phyloP scores from a whole-genome alignment of 2,329 filamentous ascomycete species.

The Aspergillus cejpii region DNA sequence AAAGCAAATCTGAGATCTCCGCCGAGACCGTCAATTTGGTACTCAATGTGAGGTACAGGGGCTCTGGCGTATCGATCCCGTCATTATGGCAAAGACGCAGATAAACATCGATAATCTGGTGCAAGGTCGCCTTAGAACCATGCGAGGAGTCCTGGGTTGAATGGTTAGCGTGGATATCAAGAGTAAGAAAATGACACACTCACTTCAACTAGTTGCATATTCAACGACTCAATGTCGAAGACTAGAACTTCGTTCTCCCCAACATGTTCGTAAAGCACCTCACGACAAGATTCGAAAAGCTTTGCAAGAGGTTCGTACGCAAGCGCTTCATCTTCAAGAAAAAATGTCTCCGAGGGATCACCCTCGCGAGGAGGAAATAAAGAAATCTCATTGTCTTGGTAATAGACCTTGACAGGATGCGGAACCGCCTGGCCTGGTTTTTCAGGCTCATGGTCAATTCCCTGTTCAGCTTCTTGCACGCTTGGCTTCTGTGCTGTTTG shows the following conservation, averaged over 20 bases:
- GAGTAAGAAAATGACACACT: constrained; percentile 20
- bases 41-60: constrained; percentile 53
- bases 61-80: constrained; percentile 46
- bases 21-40: constrained; percentile 50
- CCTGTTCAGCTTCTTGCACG: constrained; percentile 6
- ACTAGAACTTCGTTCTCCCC: constrained; percentile 52
- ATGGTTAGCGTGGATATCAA: constrained; percentile 20
- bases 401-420: constrained; percentile 50
- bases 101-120: constrained; percentile 55
- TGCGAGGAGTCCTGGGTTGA: constrained; percentile 45
- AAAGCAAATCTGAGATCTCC: constrained; percentile 47
- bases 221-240: constrained; percentile 50
- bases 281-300: constrained; percentile 52
- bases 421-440: constrained; percentile 16
- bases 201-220: constrained; percentile 54
- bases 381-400: constrained; percentile 50
- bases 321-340: constrained; percentile 51
- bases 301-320: constrained; percentile 48
- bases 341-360: constrained; percentile 50
- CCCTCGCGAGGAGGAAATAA: constrained; percentile 52
- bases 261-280: constrained; percentile 51
- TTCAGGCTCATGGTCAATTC: constrained; percentile 7
- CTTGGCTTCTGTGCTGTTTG: constrained; percentile 1
- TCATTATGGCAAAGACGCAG: constrained; percentile 55
- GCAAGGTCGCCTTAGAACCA: constrained; percentile 46